A percentile compares a stretch with the other conserved stretches of the same genome.
phyloP scores from a whole-genome alignment of 768 basidiomycete genomes.

The Mycena pura region DNA sequence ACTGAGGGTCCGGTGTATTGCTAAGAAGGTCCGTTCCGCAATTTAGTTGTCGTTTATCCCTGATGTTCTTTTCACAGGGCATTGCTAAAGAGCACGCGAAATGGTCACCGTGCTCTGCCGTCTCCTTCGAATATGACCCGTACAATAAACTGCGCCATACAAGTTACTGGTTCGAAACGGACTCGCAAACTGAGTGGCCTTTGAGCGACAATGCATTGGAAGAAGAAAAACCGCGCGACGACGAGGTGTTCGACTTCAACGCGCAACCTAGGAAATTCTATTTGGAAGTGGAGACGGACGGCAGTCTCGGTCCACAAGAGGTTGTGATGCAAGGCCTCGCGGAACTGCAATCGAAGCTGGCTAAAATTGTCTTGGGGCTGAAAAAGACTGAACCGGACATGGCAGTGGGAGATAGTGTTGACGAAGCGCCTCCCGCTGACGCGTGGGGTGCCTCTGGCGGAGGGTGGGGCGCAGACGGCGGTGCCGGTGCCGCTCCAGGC shows the following conservation, averaged over 20 bases:
- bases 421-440: constrained; percentile 26
- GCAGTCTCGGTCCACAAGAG: constrained; percentile 87
- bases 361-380: constrained; percentile 77
- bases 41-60: neutral
- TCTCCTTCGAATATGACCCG: constrained; percentile 97
- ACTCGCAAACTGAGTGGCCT: constrained; percentile 89
- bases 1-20: constrained; percentile 82
- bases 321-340: constrained; percentile 85
- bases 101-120: constrained; percentile 96
- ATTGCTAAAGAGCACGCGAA: constrained; percentile 99
- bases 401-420: constrained; percentile 33
- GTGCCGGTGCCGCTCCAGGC: constrained; percentile 24
- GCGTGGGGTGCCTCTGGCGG: constrained; percentile 38
- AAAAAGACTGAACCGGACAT: constrained; percentile 69
- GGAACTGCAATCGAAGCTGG: constrained; percentile 82
- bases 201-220: constrained; percentile 84
- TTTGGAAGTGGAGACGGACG: constrained; percentile 93
- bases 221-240: constrained; percentile 81
- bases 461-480: constrained; percentile 29
- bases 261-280: constrained; percentile 93
- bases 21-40: constrained; percentile 80
- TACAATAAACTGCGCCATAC: constrained; percentile 97
- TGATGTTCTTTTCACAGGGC: constrained; percentile 59
- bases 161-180: constrained; percentile 90
- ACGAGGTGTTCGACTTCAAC: constrained; percentile 85